Base-by-base conservation (phyloP, 1,139 yeast species). In the Nakaseomyces glabratus region DNA sequence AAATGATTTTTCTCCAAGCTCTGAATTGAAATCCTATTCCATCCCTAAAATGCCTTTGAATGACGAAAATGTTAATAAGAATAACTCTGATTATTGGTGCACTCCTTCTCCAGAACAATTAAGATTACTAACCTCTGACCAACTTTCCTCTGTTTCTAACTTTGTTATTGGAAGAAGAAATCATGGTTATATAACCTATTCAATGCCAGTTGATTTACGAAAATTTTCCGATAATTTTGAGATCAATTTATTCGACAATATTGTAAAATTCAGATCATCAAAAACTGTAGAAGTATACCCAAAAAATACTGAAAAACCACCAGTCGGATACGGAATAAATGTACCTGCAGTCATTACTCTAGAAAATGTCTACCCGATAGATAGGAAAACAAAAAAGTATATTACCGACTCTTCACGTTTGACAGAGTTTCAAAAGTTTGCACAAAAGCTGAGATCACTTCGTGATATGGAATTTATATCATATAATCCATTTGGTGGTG, bases 271-370 rank as follows among this genome's bases (percentile, higher is more conserved):
- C 44, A 63, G 63, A 26, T 66, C 69, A n/a, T 65, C 63, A 9
- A 68, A 70, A 35, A 65, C 71, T 1, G 75, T 82, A 1, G 72
- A 74, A 39, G 93, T 82, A 0, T 82, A 84, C 51, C 76, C 81
- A 3, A 73, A 74, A 31, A 69, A 62, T 13, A 32, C 39, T 12
- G 50, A 48, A 4, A 79, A 77, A 42, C 86, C 88, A 1, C 65
- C 76, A 0, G 58, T 71, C 28, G 95, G 96, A 0, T 60, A 64
- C 36, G 95, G 88, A 1, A 58, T 86, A 34, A 86, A 86, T 55
- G 79, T 80, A 11, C 95, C 95, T 2, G 93, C 95, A 0, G 78
- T 82, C 0, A 75, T 86, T 4, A 76, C 93, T 0, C 54, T 86
- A 28, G 93, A 82, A 50, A 71, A 73, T 26, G 68, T 76, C 14